phyloP scores from a whole-genome alignment of 2,329 filamentous ascomycete genomes.

The Reticulascus tulasneorum region DNA sequence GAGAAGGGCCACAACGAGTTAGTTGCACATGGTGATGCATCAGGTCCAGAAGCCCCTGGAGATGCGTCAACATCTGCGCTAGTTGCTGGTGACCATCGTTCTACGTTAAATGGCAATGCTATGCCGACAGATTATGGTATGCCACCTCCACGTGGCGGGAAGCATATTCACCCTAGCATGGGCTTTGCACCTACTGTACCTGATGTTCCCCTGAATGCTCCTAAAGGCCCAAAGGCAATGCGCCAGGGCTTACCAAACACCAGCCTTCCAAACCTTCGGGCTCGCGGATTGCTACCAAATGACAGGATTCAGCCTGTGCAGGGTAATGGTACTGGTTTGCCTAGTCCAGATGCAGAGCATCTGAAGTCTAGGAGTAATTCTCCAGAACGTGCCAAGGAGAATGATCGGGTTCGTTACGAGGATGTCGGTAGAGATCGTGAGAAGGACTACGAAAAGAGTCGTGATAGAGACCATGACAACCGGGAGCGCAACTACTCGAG shows the following conservation, averaged over 20 bases:
- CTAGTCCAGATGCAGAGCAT: conserved; percentile 27
- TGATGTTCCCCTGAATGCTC: conserved; percentile 64
- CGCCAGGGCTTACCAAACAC: conserved; percentile 82
- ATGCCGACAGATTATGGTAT: conserved; percentile 15
- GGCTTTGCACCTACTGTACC: conserved; percentile 30
- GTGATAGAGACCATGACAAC: conserved; percentile 16
- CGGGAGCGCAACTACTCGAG: conserved; percentile 22
- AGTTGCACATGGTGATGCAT: conserved; percentile 17
- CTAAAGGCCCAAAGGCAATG: conserved; percentile 93
- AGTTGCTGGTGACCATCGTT: conserved; percentile 19
- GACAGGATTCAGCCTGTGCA: conserved; percentile 20
- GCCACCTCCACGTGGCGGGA: conserved; percentile 5
- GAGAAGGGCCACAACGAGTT: conserved; percentile 18
- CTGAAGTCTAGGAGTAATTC: conserved; percentile 46
- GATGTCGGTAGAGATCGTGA: conserved; percentile 30
- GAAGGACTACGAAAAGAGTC: conserved; percentile 21
- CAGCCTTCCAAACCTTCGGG: conserved; percentile 63
- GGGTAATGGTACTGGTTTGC: conserved; percentile 22
- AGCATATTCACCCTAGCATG: conserved; percentile 6
- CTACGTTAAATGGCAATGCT: conserved; percentile 25
- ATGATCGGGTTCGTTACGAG: conserved; percentile 26
- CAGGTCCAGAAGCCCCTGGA: conserved; percentile 22
- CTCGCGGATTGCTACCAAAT: conserved; percentile 44
- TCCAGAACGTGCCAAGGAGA: conserved; percentile 31
- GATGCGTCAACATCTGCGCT: conserved; percentile 19